Evolutionary conservation across 345 rosid species (phyloP).

Genomic region (Eutrema heterophyllum): DNA sequence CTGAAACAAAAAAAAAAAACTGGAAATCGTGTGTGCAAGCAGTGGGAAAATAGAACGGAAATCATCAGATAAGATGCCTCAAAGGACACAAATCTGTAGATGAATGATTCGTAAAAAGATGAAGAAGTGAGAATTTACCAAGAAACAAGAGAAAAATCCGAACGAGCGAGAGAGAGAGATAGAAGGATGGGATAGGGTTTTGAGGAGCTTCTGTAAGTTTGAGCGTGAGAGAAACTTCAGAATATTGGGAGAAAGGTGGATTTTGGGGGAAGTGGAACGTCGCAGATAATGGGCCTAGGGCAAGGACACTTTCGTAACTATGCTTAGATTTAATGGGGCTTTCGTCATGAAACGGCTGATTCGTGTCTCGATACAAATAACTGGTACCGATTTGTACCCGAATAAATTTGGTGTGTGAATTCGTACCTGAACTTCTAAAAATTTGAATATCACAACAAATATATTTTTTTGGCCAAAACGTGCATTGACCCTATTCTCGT

Average conservation of each 20-base stretch:
- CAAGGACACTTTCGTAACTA: not conserved
- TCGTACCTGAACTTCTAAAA: too few relatives aligned
- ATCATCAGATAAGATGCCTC: not conserved
- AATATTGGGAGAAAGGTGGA: not conserved
- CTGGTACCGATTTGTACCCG: too few relatives aligned
- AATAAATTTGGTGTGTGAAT: too few relatives aligned
- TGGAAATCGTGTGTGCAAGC: not conserved
- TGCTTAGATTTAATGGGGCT: not conserved
- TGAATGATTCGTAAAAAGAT: not conserved
- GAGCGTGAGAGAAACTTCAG: not conserved
- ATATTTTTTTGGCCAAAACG: too few relatives aligned
- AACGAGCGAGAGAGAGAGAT: not conserved
- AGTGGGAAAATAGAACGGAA: not conserved
- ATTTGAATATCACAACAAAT: too few relatives aligned
- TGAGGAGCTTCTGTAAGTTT: slow-evolving; percentile 5
- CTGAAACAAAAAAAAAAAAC: not conserved
- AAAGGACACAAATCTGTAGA: not conserved
- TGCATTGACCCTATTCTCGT: too few relatives aligned
- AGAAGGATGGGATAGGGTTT: not conserved
- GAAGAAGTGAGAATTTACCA: not conserved
- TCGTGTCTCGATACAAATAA: too few relatives aligned
- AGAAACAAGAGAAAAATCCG: not conserved
- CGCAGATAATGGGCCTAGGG: not conserved
- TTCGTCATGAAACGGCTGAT: too few relatives aligned
- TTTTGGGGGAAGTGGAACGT: not conserved